phyloP scores from a whole-genome alignment of 352 stramenopile species.

The Pythium diclinum region DNA sequence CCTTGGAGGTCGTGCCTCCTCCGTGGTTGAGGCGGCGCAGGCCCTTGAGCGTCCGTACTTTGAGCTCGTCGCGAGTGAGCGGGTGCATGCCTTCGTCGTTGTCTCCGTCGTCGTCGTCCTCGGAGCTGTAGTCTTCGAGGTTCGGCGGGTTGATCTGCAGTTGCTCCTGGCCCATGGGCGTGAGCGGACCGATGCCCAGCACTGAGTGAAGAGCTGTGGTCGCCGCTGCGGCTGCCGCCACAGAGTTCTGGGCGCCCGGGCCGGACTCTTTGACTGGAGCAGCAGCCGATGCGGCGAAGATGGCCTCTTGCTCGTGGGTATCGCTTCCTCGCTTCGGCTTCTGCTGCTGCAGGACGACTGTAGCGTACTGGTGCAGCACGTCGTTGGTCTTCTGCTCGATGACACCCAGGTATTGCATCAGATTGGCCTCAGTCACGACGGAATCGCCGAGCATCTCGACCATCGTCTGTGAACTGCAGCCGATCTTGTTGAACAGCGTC shows the following conservation, averaged over 20 bases:
- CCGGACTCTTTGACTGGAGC: slow-evolving; percentile 3
- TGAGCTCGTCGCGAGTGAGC: slow-evolving; percentile 90
- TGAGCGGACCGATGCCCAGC: slow-evolving; percentile 77
- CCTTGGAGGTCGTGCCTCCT: slow-evolving; percentile 28
- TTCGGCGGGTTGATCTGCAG: slow-evolving; percentile 93
- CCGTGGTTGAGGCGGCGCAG: slow-evolving; percentile 57
- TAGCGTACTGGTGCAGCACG: slow-evolving; percentile 87
- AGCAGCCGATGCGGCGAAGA: slow-evolving; percentile 26
- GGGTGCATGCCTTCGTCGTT: slow-evolving; percentile 86
- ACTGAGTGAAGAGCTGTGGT: slow-evolving; percentile 56
- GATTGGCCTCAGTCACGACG: slow-evolving; percentile 92
- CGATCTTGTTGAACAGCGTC: slow-evolving; percentile 73
- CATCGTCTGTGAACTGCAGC: slow-evolving; percentile 78
- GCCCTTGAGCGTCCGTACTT: slow-evolving; percentile 87
- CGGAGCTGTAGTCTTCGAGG: slow-evolving; percentile 93
- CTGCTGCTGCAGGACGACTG: slow-evolving; percentile 41
- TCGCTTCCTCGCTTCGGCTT: slow-evolving; percentile 32
- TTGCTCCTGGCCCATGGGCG: slow-evolving; percentile 88
- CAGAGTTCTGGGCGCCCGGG: slow-evolving; percentile 14
- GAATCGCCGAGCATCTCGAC: slow-evolving; percentile 84
- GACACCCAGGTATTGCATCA: slow-evolving; percentile 94
- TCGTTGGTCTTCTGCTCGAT: slow-evolving; percentile 94
- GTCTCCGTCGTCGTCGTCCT: slow-evolving; percentile 86
- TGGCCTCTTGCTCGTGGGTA: slow-evolving; percentile 41
- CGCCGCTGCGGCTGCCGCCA: slow-evolving; percentile 23